Base-by-base conservation (phyloP, 306 rosid genomes). In the Fragaria ananassa region DNA sequence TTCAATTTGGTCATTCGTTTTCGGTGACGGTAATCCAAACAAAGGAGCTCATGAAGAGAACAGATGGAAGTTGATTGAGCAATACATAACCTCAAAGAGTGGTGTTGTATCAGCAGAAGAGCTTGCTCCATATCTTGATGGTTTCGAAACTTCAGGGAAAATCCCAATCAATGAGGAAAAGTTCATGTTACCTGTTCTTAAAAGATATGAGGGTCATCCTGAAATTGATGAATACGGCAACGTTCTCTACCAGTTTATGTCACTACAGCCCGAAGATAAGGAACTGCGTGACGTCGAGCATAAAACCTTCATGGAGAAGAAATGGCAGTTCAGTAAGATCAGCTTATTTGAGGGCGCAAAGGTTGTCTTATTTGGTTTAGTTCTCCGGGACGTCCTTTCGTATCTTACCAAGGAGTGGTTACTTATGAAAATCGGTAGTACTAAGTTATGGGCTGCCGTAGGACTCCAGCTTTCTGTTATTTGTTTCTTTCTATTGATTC, bases 81-180 rank as follows among this genome's bases (percentile, higher is more conserved):
- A 60, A 60, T 60, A 11, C 65, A 60, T 60, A 60, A 60, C 18
- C 37, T 60, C 65, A 6, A 60, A 60, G 65, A 39, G 65, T 27
- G 65, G 65, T 60, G 37, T 60, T 60, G 14, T 60, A 23, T 39
- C 65, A 12, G 65, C 65, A 17, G 65, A 60, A 60, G 65, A 60
- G 37, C 65, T 60, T 60, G 37, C 65, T 60, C 65, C 65, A 1
- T 60, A 60, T 60, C 65, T 60, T 27, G 65, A 60, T n/a, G 35
- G 34, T 27, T 11, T 27, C 1, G 8, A 60, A n/a, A 25, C 25
- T 58, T 58, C 17, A 23, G 34, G 31, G 14, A 57, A 21, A 21
- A 57, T 2, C 25, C 12, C 4, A 21, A 10, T 23, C 63, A 23
- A 57, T 58, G 64, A 23, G 34, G 18, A 58, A 58, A 58, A 10